These are phyloP conservation scores for Primulina eburnea DNA, from an alignment of 257 asterid species.

Conservation along the genomic window DNA sequence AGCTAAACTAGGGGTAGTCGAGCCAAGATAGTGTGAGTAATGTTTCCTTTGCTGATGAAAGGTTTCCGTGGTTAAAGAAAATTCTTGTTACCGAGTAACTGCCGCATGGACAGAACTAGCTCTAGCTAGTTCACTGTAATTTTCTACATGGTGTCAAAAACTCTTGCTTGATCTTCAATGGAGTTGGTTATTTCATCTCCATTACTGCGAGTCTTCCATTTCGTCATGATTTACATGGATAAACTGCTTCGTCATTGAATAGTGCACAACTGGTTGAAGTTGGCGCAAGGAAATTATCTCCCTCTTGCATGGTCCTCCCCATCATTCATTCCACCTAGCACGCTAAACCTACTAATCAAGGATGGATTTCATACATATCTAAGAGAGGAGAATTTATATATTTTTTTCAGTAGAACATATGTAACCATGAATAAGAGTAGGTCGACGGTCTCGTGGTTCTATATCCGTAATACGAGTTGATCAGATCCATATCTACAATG, in stretches of 20 bases:
- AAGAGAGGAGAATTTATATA: too few relatives aligned
- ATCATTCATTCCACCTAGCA: background rate
- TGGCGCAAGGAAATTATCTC: background rate
- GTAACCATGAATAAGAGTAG: too few relatives aligned
- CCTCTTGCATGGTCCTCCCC: background rate
- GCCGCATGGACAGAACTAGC: conserved; percentile 21
- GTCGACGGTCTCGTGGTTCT: too few relatives aligned
- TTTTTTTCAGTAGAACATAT: too few relatives aligned
- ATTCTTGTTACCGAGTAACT: background rate
- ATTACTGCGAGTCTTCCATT: background rate
- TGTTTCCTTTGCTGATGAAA: background rate
- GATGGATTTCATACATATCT: too few relatives aligned
- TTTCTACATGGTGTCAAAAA: conserved; percentile 6
- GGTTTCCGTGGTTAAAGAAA: background rate
- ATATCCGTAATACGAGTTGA: too few relatives aligned
- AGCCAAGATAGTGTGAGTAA: conserved; percentile 1
- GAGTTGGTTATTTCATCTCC: background rate
- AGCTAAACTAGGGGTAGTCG: background rate
- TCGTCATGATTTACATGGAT: background rate
- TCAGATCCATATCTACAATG: too few relatives aligned
- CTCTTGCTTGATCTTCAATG: conserved; percentile 3
- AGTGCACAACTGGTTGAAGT: background rate
- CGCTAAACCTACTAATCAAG: background rate
- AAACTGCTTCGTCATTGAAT: background rate
- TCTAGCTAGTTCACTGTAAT: background rate